Conservation (phyloP, 83 land plant genomes). For the Picea mariana region DNA sequence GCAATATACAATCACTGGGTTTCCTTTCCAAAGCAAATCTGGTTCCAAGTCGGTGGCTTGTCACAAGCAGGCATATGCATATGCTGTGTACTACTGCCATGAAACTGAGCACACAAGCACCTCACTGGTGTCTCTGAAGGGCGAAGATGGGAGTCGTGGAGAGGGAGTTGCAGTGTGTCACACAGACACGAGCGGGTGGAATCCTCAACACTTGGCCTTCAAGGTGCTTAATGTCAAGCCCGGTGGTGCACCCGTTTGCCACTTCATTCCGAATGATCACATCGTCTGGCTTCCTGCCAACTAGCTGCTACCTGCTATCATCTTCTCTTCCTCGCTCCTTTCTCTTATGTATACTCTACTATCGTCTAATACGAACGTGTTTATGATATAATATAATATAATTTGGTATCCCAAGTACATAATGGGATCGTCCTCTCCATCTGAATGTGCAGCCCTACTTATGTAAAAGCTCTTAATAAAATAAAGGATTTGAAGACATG, state of each 20-base stretch:
- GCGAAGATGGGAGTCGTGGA: conserved; percentile 16
- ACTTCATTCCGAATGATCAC: conserved; percentile 34
- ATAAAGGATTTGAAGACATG: no score
- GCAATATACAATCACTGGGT: conserved; percentile 21
- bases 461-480: no score
- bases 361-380: no score
- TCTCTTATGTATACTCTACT: no score
- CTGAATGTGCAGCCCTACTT: no score
- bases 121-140: conserved; percentile 21
- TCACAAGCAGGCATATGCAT: conserved; percentile 28
- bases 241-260: conserved; percentile 41
- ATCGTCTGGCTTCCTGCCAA: conserved; percentile 18
- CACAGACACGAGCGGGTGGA: conserved; percentile 47
- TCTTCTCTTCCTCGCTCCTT: no score
- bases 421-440: no score
- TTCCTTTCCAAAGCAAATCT: neutral
- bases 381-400: no score
- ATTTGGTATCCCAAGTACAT: no score
- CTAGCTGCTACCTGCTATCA: no score
- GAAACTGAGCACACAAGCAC: conserved; percentile 13
- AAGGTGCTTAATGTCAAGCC: conserved; percentile 31
- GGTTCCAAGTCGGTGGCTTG: conserved; percentile 23
- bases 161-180: conserved; percentile 49
- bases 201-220: conserved; percentile 40
- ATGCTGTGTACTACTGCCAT: conserved; percentile 48